Percentiles rank a stretch among this genome's conserved stretches.
phyloP scores from a whole-genome alignment of 257 asterid species.

The Jacaranda mimosifolia region DNA sequence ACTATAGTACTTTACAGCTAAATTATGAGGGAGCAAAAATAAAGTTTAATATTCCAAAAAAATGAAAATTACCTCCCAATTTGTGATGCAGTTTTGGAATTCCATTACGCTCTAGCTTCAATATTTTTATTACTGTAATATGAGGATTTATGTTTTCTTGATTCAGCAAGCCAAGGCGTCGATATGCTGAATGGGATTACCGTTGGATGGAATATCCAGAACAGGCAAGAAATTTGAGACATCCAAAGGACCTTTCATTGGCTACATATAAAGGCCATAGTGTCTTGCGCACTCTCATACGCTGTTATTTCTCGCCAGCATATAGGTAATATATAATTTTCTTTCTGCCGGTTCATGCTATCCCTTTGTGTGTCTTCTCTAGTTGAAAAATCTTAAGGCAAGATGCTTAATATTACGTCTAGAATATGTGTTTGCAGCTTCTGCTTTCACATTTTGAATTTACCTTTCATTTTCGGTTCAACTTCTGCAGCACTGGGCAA shows the following conservation, averaged over 20 bases:
- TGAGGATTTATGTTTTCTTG: constrained; percentile 31
- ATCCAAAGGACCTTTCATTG: constrained; percentile 74
- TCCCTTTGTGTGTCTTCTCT: background rate
- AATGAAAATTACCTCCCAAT: no score
- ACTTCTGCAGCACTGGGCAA: constrained; percentile 87
- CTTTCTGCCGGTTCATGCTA: background rate
- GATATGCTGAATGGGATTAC: constrained; percentile 79
- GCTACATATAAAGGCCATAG: constrained; percentile 88
- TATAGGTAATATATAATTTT: constrained; percentile 55
- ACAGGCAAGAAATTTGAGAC: constrained; percentile 50
- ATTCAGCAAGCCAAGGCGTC: constrained; percentile 63
- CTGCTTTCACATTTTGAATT: background rate
- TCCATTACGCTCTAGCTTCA: constrained; percentile 1
- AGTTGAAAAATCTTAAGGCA: background rate
- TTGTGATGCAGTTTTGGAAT: background rate
- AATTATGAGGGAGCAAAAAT: no score
- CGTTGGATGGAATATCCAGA: constrained; percentile 89
- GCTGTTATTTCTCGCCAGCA: constrained; percentile 93
- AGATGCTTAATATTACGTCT: background rate
- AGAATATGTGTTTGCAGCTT: background rate
- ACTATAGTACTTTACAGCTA: no score
- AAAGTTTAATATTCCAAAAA: no score
- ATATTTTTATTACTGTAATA: background rate
- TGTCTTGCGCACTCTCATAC: constrained; percentile 90
- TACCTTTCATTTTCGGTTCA: constrained; percentile 25